Base-by-base conservation (phyloP, 768 basidiomycete genomes). In the Candolleomyces eurysporus region DNA sequence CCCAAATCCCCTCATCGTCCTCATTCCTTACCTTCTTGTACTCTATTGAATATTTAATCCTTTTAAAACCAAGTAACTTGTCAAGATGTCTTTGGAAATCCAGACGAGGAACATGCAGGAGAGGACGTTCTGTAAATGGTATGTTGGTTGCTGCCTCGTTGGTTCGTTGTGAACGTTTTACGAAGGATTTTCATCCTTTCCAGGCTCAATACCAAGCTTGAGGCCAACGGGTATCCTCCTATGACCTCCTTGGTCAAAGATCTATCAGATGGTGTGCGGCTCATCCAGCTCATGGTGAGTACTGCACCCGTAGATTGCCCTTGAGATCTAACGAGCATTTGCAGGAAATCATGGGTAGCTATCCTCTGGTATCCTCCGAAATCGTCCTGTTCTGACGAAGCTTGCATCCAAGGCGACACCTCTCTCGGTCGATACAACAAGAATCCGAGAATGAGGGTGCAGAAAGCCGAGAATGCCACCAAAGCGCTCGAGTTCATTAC, bases 391-490 rank as follows among this genome's bases (percentile, higher is more conserved):
- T 48, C 32, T 39, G 32, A 31, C 43, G 31, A 48, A 53, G 16
- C 31, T 58, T 55, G 48, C 1, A 39, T 32, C 10, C n/a, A 26
- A 94, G 92, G 93, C 58, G 92, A 95, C 71, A 87, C 86, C 2
- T 92, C 92, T n/a, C 83, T 98, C 6, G 96, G 96, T n/a, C 79
- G 92, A 67, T 98, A 96, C 73, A 97, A 96, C 77, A 90, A 83
- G 71, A 85, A 83, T 59, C 96, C 97, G 0, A 81, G 88, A 40
- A 95, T 98, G 81, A 85, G 96, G 36, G 89, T 98, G 2, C 97
- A 99, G 74, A 97, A 96, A 69, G 95, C 94, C 2, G 97, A 99
- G 82, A 99, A 99, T 74, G 96, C 96, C 53, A 96, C 93, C 75
- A 94, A 94, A 73, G 97, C 97, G 0, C 76, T 99, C 50, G 92